Base-by-base conservation (phyloP, 495 filamentous ascomycete species). In the Talaromyces liani region DNA sequence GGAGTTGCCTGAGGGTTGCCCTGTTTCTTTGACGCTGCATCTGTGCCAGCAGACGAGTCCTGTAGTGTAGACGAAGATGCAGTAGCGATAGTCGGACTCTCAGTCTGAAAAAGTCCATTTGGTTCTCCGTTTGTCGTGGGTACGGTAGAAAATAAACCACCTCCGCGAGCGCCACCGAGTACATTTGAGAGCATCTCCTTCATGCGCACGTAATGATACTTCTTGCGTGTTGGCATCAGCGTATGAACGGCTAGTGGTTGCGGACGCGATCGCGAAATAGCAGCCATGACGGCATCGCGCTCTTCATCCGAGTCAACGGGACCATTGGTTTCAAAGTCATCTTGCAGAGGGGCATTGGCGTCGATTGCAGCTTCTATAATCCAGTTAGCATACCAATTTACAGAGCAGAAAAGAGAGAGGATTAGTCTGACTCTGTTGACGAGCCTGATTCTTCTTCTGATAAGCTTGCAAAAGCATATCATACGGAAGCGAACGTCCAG, bases 391-490 rank as follows among this genome's bases (percentile, higher is more conserved):
- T 6, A 0, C 22, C 6, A n/a, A 36, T 6, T 36, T 7, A 16
- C 18, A 31, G 16, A 45, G 51, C 18, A 20, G 10, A 1, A 61
- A 5, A 36, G 7, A 27, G 14, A 20, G 51, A 31, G 25, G 22
- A 5, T 31, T 55, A 8, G n/a, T 31, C 39, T 70, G 55, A 92
- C 90, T 95, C 72, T 97, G 93, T 77, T 94, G 90, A 68, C 95
- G 93, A 12, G 94, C 94, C 75, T 98, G 94, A 72, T 98, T 98
- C 81, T 96, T 97, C 82, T 97, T 97, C 78, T 98, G 94, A 73
- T 98, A 98, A 18, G 91, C 89, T 31, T 90, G 86, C 24, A 98
- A 83, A 27, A 98, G 78, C 85, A 94, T 92, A 73, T 98, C 93
- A 71, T 98, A 98, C 1, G 95, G 95, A 58, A 97, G 79, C 39